These are phyloP conservation scores for Tagetes erecta DNA, from an alignment of 129 eudicot species.

Conservation along the genomic window DNA sequence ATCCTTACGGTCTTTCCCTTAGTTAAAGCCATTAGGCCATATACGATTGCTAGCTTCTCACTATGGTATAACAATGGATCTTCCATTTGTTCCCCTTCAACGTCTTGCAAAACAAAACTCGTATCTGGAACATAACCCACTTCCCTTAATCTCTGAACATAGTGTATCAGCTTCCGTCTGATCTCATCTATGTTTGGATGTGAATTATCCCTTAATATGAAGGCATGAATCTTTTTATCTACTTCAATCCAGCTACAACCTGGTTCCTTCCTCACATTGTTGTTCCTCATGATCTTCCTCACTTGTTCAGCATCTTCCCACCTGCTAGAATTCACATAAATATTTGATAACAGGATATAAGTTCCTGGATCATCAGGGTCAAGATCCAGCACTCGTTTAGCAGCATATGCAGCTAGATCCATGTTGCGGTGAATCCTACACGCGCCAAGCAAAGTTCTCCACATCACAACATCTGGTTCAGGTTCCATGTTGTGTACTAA, in stretches of 20 bases:
- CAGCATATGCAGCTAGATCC: slow-evolving; percentile 63
- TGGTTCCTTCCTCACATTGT: slow-evolving; percentile 67
- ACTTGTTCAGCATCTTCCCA: slow-evolving; percentile 61
- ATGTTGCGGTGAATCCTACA: slow-evolving; percentile 60
- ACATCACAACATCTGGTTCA: slow-evolving; percentile 59
- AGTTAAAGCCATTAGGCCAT: slow-evolving; percentile 58
- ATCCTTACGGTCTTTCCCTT: slow-evolving; percentile 62
- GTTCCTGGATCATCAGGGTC: slow-evolving; percentile 69
- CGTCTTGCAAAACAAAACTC: slow-evolving; percentile 61
- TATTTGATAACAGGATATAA: slow-evolving; percentile 50
- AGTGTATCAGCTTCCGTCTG: slow-evolving; percentile 32
- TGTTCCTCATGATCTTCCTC: slow-evolving; percentile 50
- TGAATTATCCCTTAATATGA: slow-evolving; percentile 54
- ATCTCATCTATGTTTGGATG: slow-evolving; percentile 58
- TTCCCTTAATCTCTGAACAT: slow-evolving; percentile 52
- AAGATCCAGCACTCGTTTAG: slow-evolving; percentile 52
- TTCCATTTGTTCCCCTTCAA: slow-evolving; percentile 81
- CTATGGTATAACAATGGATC: slow-evolving; percentile 62
- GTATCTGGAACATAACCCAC: slow-evolving; percentile 73
- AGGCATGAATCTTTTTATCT: slow-evolving; percentile 59
- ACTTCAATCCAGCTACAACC: slow-evolving; percentile 88
- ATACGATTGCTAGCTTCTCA: slow-evolving; percentile 71
- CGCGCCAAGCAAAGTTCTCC: slow-evolving; percentile 70
- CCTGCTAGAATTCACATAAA: slow-evolving; percentile 53
- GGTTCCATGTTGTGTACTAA: slow-evolving; percentile 54